A percentile compares a stretch with the other conserved stretches of the same genome.
Evolutionary conservation across 2,329 filamentous ascomycete species (phyloP).

Genomic region (Rugonectria rugulosa): DNA sequence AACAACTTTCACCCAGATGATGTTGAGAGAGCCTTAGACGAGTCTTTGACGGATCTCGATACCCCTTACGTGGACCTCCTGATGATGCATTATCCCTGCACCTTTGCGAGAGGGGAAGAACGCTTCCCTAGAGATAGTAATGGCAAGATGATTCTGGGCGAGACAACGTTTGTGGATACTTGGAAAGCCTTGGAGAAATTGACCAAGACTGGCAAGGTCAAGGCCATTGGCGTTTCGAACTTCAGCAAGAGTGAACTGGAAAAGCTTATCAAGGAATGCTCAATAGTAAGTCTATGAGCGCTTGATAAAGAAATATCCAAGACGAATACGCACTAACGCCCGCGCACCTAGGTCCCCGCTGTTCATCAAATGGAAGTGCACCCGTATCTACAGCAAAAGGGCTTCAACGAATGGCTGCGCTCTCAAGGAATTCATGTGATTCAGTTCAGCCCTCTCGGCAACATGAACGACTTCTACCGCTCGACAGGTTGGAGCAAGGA

Average conservation of each 20-base stretch:
- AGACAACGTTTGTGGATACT: conserved; percentile 33
- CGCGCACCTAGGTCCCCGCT: conserved; percentile 30
- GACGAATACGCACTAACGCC: neutral
- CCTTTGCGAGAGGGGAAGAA: conserved; percentile 27
- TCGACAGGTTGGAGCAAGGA: conserved; percentile 40
- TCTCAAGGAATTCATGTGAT: conserved; percentile 42
- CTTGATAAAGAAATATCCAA: neutral
- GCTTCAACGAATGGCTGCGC: conserved; percentile 29
- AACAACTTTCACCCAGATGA: conserved; percentile 40
- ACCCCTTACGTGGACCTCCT: conserved; percentile 41
- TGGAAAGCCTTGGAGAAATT: conserved; percentile 39
- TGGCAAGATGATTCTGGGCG: conserved; percentile 25
- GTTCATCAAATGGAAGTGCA: conserved; percentile 56
- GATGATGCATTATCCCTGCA: conserved; percentile 37
- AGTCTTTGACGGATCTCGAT: conserved; percentile 39
- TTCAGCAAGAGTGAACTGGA: conserved; percentile 58
- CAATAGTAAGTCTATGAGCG: conserved; percentile 34
- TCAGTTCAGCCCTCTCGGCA: conserved; percentile 46
- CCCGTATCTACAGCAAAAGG: conserved; percentile 57
- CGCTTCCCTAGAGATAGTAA: conserved; percentile 14
- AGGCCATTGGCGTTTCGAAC: conserved; percentile 60
- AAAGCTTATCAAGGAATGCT: conserved; percentile 45
- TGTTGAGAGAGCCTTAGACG: conserved; percentile 37
- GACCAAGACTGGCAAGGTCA: conserved; percentile 27
- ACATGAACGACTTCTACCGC: conserved; percentile 44